A percentile compares a stretch with the other conserved stretches of the same genome.
These are phyloP conservation scores for Macadamia tetraphylla DNA, from an alignment of 164 flowering plant species.

Conservation along the genomic window DNA sequence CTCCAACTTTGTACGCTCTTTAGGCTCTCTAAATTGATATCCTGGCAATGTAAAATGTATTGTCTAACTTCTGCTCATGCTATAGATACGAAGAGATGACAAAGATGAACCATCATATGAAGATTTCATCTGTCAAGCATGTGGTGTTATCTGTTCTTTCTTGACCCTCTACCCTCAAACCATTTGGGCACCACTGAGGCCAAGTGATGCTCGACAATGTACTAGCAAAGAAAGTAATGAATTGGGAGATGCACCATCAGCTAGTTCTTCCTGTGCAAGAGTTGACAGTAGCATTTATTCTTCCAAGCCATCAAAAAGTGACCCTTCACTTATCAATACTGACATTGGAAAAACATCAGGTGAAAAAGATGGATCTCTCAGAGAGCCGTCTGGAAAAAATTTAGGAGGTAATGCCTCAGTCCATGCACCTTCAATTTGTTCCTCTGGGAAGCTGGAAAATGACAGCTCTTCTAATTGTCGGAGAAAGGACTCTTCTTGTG, in stretches of 20 bases:
- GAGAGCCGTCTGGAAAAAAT: constrained; percentile 27
- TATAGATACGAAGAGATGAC: constrained; percentile 87
- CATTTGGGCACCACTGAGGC: constrained; percentile 39
- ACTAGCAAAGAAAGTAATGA: constrained; percentile 30
- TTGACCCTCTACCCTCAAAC: constrained; percentile 58
- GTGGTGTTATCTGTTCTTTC: constrained; percentile 61
- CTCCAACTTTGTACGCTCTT: no score
- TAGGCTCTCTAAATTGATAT: not conserved
- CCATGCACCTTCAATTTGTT: constrained; percentile 15
- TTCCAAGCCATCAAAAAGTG: constrained; percentile 13
- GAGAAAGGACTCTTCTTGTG: constrained; percentile 11
- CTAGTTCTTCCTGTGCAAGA: not conserved
- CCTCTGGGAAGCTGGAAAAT: constrained; percentile 24
- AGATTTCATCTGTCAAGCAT: constrained; percentile 79
- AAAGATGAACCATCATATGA: constrained; percentile 89
- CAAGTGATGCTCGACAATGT: constrained; percentile 19
- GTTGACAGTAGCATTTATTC: not conserved
- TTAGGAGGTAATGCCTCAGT: constrained; percentile 6
- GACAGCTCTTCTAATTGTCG: constrained; percentile 13
- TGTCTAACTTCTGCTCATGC: constrained; percentile 2
- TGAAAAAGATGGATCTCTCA: constrained; percentile 18
- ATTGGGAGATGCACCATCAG: constrained; percentile 20
- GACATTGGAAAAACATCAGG: constrained; percentile 15
- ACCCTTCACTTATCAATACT: constrained; percentile 8
- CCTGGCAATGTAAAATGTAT: no score